phyloP scores from a whole-genome alignment of 768 basidiomycete species.

The Fomitopsis pulvina region DNA sequence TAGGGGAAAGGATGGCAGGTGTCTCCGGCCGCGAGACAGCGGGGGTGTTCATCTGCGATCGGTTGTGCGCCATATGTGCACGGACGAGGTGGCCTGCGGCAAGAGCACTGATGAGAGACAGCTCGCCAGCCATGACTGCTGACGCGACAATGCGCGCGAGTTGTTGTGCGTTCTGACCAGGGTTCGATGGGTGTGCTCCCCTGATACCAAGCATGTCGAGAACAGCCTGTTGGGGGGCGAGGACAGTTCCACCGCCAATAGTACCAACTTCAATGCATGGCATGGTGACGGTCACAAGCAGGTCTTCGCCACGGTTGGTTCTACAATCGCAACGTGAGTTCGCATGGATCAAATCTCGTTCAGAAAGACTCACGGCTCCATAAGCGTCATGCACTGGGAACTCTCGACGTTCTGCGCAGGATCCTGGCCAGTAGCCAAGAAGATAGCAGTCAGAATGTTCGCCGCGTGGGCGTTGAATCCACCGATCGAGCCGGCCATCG shows the following conservation, averaged over 20 bases:
- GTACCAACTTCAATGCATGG: slow-evolving; percentile 99
- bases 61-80: slow-evolving; percentile 90
- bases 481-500: slow-evolving; percentile 97
- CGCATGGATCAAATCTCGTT: slow-evolving; percentile 4
- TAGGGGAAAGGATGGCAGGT: slow-evolving; percentile 33
- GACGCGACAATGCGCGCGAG: slow-evolving; percentile 89
- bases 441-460: slow-evolving; percentile 94
- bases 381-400: slow-evolving; percentile 96
- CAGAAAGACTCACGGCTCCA: slow-evolving; percentile 80
- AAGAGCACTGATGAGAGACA: slow-evolving; percentile 85
- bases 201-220: slow-evolving; percentile 91
- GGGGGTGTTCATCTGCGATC: slow-evolving; percentile 78
- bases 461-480: slow-evolving; percentile 99
- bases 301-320: slow-evolving; percentile 82
- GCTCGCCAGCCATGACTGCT: slow-evolving; percentile 95
- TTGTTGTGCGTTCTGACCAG: slow-evolving; percentile 84
- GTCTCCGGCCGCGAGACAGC: slow-evolving; percentile 50
- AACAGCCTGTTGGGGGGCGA: slow-evolving; percentile 83
- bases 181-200: slow-evolving; percentile 81
- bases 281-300: slow-evolving; percentile 93
- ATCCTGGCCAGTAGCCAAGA: slow-evolving; percentile 95
- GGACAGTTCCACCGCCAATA: slow-evolving; percentile 92
- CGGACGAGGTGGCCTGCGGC: slow-evolving; percentile 93
- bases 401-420: slow-evolving; percentile 99
- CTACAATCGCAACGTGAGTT: slow-evolving; percentile 32